phyloP scores from a whole-genome alignment of 345 rosid genomes.

The Pistacia integerrima region DNA sequence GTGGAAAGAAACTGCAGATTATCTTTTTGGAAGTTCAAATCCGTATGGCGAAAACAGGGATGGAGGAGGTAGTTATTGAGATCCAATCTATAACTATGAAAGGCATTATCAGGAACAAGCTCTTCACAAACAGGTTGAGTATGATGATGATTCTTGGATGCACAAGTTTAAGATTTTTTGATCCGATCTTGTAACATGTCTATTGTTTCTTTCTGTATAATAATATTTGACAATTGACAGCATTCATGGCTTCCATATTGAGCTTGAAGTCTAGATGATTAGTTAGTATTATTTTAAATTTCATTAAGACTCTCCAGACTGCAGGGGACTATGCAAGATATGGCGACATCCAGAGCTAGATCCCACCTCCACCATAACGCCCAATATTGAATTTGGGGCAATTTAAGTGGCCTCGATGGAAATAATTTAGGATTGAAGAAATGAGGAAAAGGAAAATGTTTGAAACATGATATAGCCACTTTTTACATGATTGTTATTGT shows the following conservation, averaged over 20 bases:
- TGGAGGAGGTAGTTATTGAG: slow-evolving; percentile 13
- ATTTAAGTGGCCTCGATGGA: too few relatives aligned
- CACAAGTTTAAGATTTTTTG: not conserved
- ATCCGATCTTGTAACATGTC: not conserved
- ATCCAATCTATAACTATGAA: slow-evolving; percentile 18
- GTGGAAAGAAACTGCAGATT: slow-evolving; percentile 67
- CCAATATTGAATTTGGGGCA: too few relatives aligned
- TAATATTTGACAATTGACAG: not conserved
- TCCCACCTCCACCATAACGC: too few relatives aligned
- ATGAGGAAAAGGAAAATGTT: too few relatives aligned
- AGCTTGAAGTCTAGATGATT: not conserved
- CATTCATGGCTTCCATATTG: too few relatives aligned
- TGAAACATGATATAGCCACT: too few relatives aligned
- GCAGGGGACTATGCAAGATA: too few relatives aligned
- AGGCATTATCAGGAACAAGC: slow-evolving; percentile 21
- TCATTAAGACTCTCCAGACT: not conserved
- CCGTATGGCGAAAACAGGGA: slow-evolving; percentile 45
- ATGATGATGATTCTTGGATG: slow-evolving; percentile 18
- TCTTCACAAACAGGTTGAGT: slow-evolving; percentile 17
- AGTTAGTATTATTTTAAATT: not conserved
- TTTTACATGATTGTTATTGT: too few relatives aligned
- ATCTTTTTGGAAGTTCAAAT: slow-evolving; percentile 64
- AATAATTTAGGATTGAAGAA: too few relatives aligned
- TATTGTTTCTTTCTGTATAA: not conserved
- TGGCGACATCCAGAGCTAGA: too few relatives aligned